Base-by-base conservation (phyloP, 108 stramenopile species). In the Skeletonema costatum region DNA sequence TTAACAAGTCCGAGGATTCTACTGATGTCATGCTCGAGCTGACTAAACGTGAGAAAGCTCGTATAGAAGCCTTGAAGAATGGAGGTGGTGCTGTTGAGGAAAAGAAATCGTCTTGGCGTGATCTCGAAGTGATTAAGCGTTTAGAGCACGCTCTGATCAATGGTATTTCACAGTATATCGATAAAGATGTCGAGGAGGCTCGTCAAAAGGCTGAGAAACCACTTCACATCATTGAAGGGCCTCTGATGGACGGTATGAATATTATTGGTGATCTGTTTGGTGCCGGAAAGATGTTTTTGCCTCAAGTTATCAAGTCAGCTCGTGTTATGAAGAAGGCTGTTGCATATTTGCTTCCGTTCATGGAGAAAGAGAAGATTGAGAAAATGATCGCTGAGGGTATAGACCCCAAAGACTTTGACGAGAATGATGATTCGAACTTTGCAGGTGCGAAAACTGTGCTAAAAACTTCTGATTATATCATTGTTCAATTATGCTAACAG, bases 271-370 rank as follows among this genome's bases (percentile, higher is more conserved):
- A 99, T 82, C 83, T 99, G 41, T 99, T 99, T 75, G 99, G 99
- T 32, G 80, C 97, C 39, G 99, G 99, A 59, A 99, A 99, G 81
- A 99, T 99, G 99, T 99, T 99, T 74, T 85, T 99, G 69, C 99
- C 99, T 33, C 99, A 99, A 91, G 99, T 99, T 51, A 99, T 99
- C 84, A 99, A 99, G 81, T 97, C 96, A 36, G 99, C 99, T 33
- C 97, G 99, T 38, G 99, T 99, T 1, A 99, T 99, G 99, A 99
- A 99, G 93, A 99, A 99, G 85, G 99, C 99, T 50, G 99, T 99
- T 32, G 98, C 98, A 4, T 98, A 98, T 71, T 78, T 99, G 48
- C 86, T 99, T 51, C 99, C 99, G 3, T 99, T 97, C 85, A 99
- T 99, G 98, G 99, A 99, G 75, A 85, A 92, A 84, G 99, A 99